These are phyloP conservation scores for Aegilops umbellulata DNA, from an alignment of 176 grass and related monocot species.

Conservation along the genomic window DNA sequence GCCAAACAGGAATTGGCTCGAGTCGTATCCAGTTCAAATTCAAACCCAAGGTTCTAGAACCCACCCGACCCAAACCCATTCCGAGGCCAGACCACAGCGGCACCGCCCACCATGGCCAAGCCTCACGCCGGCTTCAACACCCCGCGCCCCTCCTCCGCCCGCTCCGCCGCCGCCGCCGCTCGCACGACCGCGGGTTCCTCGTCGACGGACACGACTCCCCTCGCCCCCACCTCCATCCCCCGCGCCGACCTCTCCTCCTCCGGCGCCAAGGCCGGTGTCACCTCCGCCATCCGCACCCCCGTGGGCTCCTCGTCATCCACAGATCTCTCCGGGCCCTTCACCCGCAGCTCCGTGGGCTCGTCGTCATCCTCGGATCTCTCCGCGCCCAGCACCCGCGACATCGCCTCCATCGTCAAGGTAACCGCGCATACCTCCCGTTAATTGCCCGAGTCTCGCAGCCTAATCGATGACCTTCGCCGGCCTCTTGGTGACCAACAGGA, in stretches of 20 bases:
- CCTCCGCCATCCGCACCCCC: neutral
- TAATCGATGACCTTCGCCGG: neutral
- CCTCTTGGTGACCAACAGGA: neutral
- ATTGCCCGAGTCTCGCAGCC: neutral
- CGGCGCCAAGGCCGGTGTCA: neutral
- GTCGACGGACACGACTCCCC: neutral
- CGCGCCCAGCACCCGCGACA: neutral
- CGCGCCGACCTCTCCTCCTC: neutral
- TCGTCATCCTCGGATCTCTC: neutral
- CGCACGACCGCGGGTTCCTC: neutral
- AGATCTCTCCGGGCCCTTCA: neutral
- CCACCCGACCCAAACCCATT: neutral
- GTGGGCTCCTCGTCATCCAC: neutral
- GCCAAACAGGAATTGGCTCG: no score
- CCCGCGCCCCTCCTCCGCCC: neutral
- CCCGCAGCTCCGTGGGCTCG: neutral
- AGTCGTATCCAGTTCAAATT: neutral
- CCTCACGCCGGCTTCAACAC: neutral
- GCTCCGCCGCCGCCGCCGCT: neutral
- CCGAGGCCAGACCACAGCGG: neutral
- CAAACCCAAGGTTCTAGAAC: neutral
- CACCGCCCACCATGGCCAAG: slow-evolving; percentile 14
- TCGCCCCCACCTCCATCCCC: neutral
- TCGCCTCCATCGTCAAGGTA: neutral
- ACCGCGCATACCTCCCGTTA: neutral